phyloP scores from a whole-genome alignment of 2,329 filamentous ascomycete species.

The Ophiocordyceps unilateralis region DNA sequence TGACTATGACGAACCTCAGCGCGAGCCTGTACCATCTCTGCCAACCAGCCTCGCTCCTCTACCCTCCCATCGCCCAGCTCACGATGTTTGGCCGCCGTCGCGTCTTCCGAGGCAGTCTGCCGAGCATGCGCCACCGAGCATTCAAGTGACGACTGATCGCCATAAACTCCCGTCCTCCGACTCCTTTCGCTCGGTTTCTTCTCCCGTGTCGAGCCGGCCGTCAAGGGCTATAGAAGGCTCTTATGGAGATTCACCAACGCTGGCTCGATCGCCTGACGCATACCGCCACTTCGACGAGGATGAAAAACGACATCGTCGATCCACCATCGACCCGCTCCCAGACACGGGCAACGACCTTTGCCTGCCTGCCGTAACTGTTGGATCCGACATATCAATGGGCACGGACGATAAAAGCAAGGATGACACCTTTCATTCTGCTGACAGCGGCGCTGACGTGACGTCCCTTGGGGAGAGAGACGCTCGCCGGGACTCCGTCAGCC shows the following conservation, averaged over 20 bases:
- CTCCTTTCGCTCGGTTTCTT: not conserved
- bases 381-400: not conserved
- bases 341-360: conserved; percentile 29
- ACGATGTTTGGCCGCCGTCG: too few relatives aligned
- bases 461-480: conserved; percentile 2
- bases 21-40: not conserved
- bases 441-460: not conserved
- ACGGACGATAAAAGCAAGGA: not conserved
- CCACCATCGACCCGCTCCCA: conserved; percentile 34
- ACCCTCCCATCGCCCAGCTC: not conserved
- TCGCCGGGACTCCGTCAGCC: conserved; percentile 30
- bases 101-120: not conserved
- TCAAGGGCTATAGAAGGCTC: not conserved
- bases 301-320: conserved; percentile 30
- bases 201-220: not conserved
- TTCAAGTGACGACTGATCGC: not conserved
- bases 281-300: conserved; percentile 58
- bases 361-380: not conserved
- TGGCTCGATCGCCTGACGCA: conserved; percentile 60
- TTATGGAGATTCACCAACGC: conserved; percentile 35
- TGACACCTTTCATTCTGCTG: not conserved
- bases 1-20: conserved; percentile 32
- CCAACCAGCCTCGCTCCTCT: not conserved
- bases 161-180: not conserved
- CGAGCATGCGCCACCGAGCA: not conserved